phyloP scores from a whole-genome alignment of 2,329 filamentous ascomycete genomes.

The Cephalotrichum gorgonifer region DNA sequence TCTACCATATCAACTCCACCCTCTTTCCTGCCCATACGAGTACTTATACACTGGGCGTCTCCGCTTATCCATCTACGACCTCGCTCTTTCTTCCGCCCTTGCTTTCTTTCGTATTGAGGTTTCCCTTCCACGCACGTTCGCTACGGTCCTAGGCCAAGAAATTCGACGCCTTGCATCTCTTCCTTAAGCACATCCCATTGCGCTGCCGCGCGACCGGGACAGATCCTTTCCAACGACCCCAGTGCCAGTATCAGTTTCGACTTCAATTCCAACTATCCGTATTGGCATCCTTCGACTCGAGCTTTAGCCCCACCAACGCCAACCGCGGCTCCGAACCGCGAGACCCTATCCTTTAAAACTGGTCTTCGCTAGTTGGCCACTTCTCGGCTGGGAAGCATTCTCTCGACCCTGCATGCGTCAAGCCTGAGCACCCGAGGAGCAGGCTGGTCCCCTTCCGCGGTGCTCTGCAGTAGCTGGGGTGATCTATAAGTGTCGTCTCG shows the following conservation, averaged over 20 bases:
- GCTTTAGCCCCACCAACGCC: neutral
- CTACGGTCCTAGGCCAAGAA: neutral
- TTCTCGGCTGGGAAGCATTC: neutral
- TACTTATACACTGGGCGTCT: too few species aligned
- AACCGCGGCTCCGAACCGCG: too few species aligned
- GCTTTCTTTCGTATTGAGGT: neutral
- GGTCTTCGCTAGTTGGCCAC: too few species aligned
- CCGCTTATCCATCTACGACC: too few species aligned
- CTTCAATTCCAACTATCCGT: neutral
- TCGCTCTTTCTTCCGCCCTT: neutral
- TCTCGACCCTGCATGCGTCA: neutral
- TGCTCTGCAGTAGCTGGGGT: neutral
- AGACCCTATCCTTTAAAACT: too few species aligned
- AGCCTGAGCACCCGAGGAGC: neutral
- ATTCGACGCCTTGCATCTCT: neutral
- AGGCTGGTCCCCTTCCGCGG: neutral
- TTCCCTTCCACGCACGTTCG: neutral
- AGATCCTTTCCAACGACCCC: neutral
- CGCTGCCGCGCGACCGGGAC: neutral
- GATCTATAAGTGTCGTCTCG: neutral
- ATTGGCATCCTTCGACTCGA: neutral
- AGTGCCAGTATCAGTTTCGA: neutral
- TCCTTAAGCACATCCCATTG: neutral
- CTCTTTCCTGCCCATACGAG: too few species aligned
- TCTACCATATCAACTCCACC: neutral